Conservation (phyloP, 1,139 yeast species). For the Candida sanyaensis region DNA sequence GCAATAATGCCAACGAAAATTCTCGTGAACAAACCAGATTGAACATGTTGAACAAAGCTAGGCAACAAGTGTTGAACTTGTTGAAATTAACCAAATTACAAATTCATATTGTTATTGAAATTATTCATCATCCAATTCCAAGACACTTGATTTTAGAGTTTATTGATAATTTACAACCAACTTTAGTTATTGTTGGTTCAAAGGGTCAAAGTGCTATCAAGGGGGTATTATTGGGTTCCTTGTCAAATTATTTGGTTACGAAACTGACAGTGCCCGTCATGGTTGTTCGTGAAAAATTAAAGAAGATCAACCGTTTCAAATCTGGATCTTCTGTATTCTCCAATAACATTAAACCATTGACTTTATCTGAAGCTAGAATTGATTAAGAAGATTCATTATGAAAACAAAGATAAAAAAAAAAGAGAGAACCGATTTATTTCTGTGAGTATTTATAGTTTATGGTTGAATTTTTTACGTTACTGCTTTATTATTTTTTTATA, state of each 20-base stretch:
- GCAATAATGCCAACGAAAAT: conserved; percentile 40
- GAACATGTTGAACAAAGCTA: conserved; percentile 62
- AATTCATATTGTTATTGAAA: conserved; percentile 74
- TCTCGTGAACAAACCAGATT: conserved; percentile 53
- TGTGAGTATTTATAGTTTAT: neutral
- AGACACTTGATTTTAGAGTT: conserved; percentile 81
- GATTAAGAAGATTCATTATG: conserved; percentile 24
- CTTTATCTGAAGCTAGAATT: conserved; percentile 51
- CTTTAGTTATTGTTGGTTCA: conserved; percentile 80
- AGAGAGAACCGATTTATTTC: neutral
- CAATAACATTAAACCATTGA: conserved; percentile 50
- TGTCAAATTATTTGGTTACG: conserved; percentile 75
- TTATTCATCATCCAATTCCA: conserved; percentile 84
- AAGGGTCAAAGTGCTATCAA: conserved; percentile 75
- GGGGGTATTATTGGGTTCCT: conserved; percentile 75
- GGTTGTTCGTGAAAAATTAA: conserved; percentile 84
- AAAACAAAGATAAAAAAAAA: neutral
- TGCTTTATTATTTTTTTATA: neutral
- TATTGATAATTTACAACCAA: conserved; percentile 80
- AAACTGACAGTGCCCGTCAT: conserved; percentile 84
- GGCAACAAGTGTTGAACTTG: conserved; percentile 58
- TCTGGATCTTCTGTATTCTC: conserved; percentile 48
- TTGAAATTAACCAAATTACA: conserved; percentile 72
- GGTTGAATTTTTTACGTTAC: neutral
- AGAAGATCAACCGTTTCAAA: conserved; percentile 67